Base-by-base conservation (phyloP, 2,329 filamentous ascomycete genomes). In the Zalaria sp. region DNA sequence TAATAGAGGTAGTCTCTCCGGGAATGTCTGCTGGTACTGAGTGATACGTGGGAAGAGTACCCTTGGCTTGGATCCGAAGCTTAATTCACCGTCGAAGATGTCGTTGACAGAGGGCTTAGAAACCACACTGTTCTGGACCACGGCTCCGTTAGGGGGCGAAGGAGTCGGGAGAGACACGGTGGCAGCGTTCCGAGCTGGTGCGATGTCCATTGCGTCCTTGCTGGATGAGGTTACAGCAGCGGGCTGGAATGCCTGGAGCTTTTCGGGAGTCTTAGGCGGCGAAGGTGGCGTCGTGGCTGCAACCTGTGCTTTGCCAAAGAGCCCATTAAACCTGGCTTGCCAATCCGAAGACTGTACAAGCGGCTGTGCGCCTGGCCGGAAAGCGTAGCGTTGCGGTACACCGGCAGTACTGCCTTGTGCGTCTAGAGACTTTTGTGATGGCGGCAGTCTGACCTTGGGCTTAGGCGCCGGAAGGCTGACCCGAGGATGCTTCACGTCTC, bases 241-340 rank as follows among this genome's bases (percentile, higher is more conserved):
- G 31, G 43, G 37, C 71, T 67, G 9, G 5, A 52, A 49, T 5
- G 56, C 55, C 41, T 52, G 50, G 28, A 67, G 31, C 51, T 59
- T 60, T 11, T 60, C 59, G 39, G 62, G 58, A 28, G 60, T 66
- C 28, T 58, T 54, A 25, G 57, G 56, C 35, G 56, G 56, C 26
- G 57, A 57, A 8, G 57, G 57, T n/a, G 57, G 55, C 5, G 56
- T 48, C 27, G 59, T 57, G 3, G 60, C 56, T 27, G 56, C 68
- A 18, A 71, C 63, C 5, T 61, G 54, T 4, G 76, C 69, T 56
- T 82, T 87, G 50, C 78, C 75, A 42, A 79, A 69, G 36, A 94
- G 71, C 37, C 73, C 79, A 59, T 93, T 87, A 58, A 95, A 87
- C 53, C 79, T 79, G 52, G 83, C 80, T 59, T 93, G 86, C 87